These are phyloP conservation scores for Sarcodon aspratus DNA, from an alignment of 768 basidiomycete genomes.

Conservation along the genomic window DNA sequence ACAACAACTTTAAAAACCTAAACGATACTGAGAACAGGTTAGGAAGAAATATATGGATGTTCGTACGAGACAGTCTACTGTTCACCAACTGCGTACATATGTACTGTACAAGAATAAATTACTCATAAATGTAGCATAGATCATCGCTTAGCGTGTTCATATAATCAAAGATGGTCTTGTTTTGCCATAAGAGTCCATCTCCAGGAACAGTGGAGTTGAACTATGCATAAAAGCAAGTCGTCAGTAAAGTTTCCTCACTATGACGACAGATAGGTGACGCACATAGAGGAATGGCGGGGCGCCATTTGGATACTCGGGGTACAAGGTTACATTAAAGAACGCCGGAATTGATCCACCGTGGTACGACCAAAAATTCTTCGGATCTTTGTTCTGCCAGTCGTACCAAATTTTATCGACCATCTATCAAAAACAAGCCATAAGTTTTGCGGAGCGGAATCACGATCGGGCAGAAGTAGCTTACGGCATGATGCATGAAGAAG, in stretches of 20 bases:
- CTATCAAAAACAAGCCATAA: conserved; percentile 4
- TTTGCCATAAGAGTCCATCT: conserved; percentile 15
- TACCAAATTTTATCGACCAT: conserved; percentile 28
- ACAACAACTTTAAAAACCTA: too few relatives aligned
- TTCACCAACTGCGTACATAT: too few relatives aligned
- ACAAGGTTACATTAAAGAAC: background rate
- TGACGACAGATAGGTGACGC: background rate
- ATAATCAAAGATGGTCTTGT: conserved; percentile 13
- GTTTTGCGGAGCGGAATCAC: background rate
- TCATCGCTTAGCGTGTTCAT: conserved; percentile 18
- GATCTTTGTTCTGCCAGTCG: conserved; percentile 20
- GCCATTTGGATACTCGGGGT: conserved; percentile 12
- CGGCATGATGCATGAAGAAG: conserved; percentile 25
- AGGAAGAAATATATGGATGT: too few relatives aligned
- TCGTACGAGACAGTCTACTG: too few relatives aligned
- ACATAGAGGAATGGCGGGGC: conserved; percentile 14
- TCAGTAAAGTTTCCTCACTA: background rate
- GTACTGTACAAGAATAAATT: background rate
- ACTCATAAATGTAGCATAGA: conserved; percentile 26
- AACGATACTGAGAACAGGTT: too few relatives aligned
- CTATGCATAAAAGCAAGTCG: conserved; percentile 4
- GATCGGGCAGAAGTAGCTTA: conserved; percentile 5
- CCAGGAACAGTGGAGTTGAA: conserved; percentile 16
- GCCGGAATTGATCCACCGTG: conserved; percentile 17
- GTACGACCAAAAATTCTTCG: conserved; percentile 14